Evolutionary conservation across 2,329 filamentous ascomycete species (phyloP).

Genomic region (Colletotrichum navitas): DNA sequence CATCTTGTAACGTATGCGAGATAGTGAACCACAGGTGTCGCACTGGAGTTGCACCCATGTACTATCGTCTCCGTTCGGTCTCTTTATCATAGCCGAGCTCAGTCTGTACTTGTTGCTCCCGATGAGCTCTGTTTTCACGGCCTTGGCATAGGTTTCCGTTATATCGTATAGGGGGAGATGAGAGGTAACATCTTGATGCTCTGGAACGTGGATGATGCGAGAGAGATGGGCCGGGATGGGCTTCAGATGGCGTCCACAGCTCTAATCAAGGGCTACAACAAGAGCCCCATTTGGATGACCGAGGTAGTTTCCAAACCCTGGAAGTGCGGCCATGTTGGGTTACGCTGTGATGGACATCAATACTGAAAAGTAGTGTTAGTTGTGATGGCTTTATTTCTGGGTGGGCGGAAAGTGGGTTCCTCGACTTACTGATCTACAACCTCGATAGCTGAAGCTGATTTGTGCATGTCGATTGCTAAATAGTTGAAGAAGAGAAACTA

Average conservation of each 20-base stretch:
- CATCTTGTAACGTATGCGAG: neutral
- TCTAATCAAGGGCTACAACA: constrained; percentile 6
- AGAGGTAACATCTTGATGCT: constrained; percentile 15
- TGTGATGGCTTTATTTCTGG: too few relatives aligned
- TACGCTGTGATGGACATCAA: neutral
- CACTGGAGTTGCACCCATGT: neutral
- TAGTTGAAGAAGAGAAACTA: too few relatives aligned
- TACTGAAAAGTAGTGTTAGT: too few relatives aligned
- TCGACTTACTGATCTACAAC: too few relatives aligned
- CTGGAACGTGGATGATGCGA: constrained; percentile 39
- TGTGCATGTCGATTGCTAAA: too few relatives aligned
- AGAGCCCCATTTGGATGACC: constrained; percentile 1
- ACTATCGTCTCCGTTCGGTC: constrained; percentile 39
- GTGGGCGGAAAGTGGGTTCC: too few relatives aligned
- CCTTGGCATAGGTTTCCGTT: constrained; percentile 18
- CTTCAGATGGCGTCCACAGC: constrained; percentile 21
- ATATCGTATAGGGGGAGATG: constrained; percentile 43
- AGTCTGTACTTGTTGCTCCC: constrained; percentile 41
- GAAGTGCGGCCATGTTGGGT: constrained; percentile 20
- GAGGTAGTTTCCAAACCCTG: constrained; percentile 2
- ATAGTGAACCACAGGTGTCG: constrained; percentile 35
- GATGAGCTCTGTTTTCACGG: constrained; percentile 22
- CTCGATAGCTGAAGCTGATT: too few relatives aligned
- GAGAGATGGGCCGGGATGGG: constrained; percentile 35
- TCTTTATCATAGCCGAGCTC: constrained; percentile 35